phyloP scores from a whole-genome alignment of 2,329 filamentous ascomycete genomes.

The Penicillium sp. region DNA sequence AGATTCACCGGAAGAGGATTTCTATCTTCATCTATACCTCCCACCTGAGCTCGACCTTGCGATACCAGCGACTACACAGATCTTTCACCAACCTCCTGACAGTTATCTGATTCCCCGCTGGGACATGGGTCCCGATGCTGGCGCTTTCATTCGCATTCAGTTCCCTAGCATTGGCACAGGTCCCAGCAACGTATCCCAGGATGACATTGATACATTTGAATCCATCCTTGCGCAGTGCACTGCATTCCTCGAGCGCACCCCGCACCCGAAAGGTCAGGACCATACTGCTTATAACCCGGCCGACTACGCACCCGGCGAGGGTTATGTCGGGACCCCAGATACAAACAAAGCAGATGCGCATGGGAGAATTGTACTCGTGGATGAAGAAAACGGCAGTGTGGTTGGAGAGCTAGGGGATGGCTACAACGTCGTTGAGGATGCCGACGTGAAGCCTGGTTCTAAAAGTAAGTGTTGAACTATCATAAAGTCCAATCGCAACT shows the following conservation, averaged over 20 bases:
- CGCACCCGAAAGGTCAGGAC: constrained; percentile 44
- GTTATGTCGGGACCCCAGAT: constrained; percentile 50
- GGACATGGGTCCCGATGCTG: constrained; percentile 80
- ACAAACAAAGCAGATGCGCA: constrained; percentile 32
- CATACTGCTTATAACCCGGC: constrained; percentile 64
- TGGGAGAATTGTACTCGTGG: constrained; percentile 81
- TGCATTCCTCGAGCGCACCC: constrained; percentile 78
- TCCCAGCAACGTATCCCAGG: constrained; percentile 59
- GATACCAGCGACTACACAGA: constrained; percentile 87
- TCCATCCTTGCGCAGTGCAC: constrained; percentile 97
- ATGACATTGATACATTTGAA: constrained; percentile 93
- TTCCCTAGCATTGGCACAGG: constrained; percentile 68
- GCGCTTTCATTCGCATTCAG: constrained; percentile 85
- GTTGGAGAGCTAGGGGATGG: constrained; percentile 82
- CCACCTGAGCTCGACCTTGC: constrained; percentile 90
- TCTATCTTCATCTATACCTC: constrained; percentile 90
- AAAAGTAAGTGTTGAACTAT: constrained; percentile 60
- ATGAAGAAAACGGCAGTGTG: constrained; percentile 92
- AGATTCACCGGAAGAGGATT: constrained; percentile 72
- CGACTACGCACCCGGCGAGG: constrained; percentile 70
- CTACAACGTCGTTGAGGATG: constrained; percentile 70
- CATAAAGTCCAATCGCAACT: background rate
- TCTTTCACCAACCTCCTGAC: constrained; percentile 86
- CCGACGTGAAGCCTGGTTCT: constrained; percentile 68
- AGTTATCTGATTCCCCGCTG: constrained; percentile 93